Base-by-base conservation (phyloP, 2,329 filamentous ascomycete genomes). In the Aspergillus vadensis region DNA sequence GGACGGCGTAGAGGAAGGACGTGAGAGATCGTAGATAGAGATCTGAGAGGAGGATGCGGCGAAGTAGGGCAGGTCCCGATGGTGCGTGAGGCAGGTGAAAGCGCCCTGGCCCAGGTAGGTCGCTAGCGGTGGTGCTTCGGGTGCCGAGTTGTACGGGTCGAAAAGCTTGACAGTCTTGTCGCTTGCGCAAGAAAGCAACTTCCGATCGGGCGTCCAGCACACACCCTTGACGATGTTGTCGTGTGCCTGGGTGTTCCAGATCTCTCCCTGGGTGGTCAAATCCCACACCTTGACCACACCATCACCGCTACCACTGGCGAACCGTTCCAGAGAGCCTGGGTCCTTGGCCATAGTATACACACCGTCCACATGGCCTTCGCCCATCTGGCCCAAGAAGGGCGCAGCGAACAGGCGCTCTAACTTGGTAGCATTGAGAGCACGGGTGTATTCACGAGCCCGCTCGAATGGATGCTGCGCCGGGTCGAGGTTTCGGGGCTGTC, bases 241-340 rank as follows among this genome's bases (percentile, higher is more conserved):
- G 74, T 99, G 96, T 23, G 92, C 94, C 64, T 90, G 87, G 3
- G 85, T 85, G 69, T 91, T 84, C 88, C 91, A 94, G 51, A 89
- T 83, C 73, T 95, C 89, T 27, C 90, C 87, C 59, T 86, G 82
- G 63, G 83, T 88, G 8, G 88, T 85, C 67, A 95, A 80, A 76
- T 96, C 89, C 92, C 92, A 96, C 36, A 95, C 90, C 78, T 99
- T 99, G 60, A 99, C 86, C 9, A 97, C 87, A 65, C 95, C 94
- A 76, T 99, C 95, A 65, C 93, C 93, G 67, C 89, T 92, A 47
- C 91, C 92, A 71, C 90, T 94, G 6, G 92, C 91, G 68, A 93
- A 86, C 59, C 88, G 82, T 68, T 91, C 85, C 25, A 94, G 78
- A 7, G 88, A 88, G 67, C 86, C 87, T 6, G 90, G 89, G 68